These are phyloP conservation scores for Venturia oleaginea DNA, from an alignment of 2,329 filamentous ascomycete species.

Conservation along the genomic window DNA sequence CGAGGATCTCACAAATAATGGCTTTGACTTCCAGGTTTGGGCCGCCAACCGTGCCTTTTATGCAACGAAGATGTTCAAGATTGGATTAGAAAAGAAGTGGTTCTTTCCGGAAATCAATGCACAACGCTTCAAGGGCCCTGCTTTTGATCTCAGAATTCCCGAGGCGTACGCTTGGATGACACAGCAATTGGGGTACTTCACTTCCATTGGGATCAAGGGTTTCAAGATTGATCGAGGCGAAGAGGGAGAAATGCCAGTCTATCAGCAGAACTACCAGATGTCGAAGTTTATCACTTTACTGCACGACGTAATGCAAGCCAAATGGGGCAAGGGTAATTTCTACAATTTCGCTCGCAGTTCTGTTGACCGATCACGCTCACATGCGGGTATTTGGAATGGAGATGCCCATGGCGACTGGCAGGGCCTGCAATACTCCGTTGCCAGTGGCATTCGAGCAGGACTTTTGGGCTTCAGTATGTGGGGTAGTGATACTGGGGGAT, in stretches of 20 bases:
- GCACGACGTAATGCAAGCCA: slow-evolving; percentile 25
- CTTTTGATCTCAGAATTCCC: slow-evolving; percentile 29
- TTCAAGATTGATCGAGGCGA: slow-evolving; percentile 33
- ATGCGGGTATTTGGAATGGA: slow-evolving; percentile 29
- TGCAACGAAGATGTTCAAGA: slow-evolving; percentile 26
- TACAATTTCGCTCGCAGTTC: slow-evolving; percentile 28
- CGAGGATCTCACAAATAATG: slow-evolving; percentile 23
- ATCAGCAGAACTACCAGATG: slow-evolving; percentile 29
- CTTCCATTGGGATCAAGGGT: slow-evolving; percentile 27
- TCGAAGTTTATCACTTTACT: slow-evolving; percentile 25
- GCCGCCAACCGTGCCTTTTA: slow-evolving; percentile 28
- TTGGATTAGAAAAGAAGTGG: slow-evolving; percentile 23
- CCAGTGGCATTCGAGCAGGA: slow-evolving; percentile 26
- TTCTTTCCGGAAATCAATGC: slow-evolving; percentile 24
- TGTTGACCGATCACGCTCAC: slow-evolving; percentile 25
- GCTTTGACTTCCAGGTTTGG: slow-evolving; percentile 31
- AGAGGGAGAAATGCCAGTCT: slow-evolving; percentile 31
- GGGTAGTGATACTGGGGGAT: slow-evolving; percentile 29
- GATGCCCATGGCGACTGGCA: slow-evolving; percentile 27
- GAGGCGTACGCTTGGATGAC: slow-evolving; percentile 28
- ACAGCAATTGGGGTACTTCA: slow-evolving; percentile 23
- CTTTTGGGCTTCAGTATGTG: slow-evolving; percentile 26
- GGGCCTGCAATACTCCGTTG: slow-evolving; percentile 25
- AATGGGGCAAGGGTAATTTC: slow-evolving; percentile 24
- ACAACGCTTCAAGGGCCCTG: slow-evolving; percentile 24